phyloP scores from a whole-genome alignment of 148 eudicot genomes.

The Amaranthus hypochondriacus region DNA sequence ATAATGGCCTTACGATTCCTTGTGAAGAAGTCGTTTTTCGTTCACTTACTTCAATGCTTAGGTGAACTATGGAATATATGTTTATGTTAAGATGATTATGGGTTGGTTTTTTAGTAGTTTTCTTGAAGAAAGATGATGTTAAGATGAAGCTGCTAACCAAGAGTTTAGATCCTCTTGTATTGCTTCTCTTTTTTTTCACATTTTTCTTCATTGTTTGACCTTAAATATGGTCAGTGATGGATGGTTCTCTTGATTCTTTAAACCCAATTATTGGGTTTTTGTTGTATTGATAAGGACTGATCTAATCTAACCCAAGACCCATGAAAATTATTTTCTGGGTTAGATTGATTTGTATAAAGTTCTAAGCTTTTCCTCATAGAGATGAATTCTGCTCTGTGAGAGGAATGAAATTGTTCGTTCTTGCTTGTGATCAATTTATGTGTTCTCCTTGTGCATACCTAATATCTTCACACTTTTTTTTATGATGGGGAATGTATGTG shows the following conservation, averaged over 20 bases:
- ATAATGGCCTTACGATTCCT: conserved; percentile 83
- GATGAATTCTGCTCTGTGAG: conserved; percentile 30
- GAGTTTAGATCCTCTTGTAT: conserved; percentile 18
- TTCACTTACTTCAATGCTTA: conserved; percentile 64
- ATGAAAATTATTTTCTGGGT: conserved; percentile 28
- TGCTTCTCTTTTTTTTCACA: conserved; percentile 34
- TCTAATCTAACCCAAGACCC: conserved; percentile 28
- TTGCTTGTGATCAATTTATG: conserved; percentile 13
- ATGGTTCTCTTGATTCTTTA: conserved; percentile 27
- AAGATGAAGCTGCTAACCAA: conserved; percentile 25
- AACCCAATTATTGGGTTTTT: conserved; percentile 21
- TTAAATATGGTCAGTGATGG: conserved; percentile 15
- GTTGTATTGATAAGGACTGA: conserved; percentile 2
- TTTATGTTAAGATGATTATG: background rate
- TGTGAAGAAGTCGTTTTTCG: conserved; percentile 78
- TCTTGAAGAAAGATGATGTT: conserved; percentile 28
- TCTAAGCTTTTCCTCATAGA: conserved; percentile 34
- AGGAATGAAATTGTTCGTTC: conserved; percentile 29
- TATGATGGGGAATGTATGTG: no score
- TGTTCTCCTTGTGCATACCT: background rate
- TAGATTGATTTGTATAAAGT: conserved; percentile 24
- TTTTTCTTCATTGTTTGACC: conserved; percentile 27
- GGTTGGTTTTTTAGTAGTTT: conserved; percentile 7
- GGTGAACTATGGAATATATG: conserved; percentile 26
- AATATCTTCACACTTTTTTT: no score